Percentiles rank a stretch among this genome's conserved stretches.
These are phyloP conservation scores for Magnolia sinica DNA, from an alignment of 164 flowering plant genomes.

Conservation along the genomic window DNA sequence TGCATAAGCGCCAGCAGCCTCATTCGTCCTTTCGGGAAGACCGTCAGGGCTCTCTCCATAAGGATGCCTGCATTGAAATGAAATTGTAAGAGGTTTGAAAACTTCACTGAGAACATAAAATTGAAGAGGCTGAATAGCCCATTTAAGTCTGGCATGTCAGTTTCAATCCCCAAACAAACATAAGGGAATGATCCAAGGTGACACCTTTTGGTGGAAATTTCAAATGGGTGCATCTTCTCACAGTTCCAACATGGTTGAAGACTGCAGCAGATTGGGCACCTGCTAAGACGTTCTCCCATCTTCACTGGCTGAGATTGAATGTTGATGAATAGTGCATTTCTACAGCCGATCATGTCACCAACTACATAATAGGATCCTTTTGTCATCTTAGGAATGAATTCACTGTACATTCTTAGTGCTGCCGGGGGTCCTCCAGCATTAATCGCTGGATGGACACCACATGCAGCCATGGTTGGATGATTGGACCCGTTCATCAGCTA, in stretches of 20 bases:
- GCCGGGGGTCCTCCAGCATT: background rate
- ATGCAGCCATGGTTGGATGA: background rate
- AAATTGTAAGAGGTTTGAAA: background rate
- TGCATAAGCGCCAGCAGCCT: slow-evolving; percentile 68
- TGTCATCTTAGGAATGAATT: no score
- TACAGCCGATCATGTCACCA: no score
- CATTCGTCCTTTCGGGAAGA: slow-evolving; percentile 75
- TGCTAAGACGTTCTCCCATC: no score
- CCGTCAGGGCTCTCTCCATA: slow-evolving; percentile 46
- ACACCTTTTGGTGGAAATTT: no score
- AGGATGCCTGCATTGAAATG: slow-evolving; percentile 42
- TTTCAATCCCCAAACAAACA: background rate
- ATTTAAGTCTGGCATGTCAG: background rate
- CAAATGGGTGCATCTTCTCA: no score
- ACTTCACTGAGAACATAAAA: background rate
- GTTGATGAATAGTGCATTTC: no score
- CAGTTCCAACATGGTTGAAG: background rate
- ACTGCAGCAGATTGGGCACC: background rate
- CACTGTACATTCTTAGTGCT: no score
- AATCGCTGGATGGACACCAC: background rate
- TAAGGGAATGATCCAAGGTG: background rate
- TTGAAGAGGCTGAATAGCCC: background rate
- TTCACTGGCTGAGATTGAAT: no score
- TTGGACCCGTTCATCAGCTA: background rate
- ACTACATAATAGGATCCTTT: no score